Base-by-base conservation (phyloP, 2,329 filamentous ascomycete species). In the Scytalidium lignicola region DNA sequence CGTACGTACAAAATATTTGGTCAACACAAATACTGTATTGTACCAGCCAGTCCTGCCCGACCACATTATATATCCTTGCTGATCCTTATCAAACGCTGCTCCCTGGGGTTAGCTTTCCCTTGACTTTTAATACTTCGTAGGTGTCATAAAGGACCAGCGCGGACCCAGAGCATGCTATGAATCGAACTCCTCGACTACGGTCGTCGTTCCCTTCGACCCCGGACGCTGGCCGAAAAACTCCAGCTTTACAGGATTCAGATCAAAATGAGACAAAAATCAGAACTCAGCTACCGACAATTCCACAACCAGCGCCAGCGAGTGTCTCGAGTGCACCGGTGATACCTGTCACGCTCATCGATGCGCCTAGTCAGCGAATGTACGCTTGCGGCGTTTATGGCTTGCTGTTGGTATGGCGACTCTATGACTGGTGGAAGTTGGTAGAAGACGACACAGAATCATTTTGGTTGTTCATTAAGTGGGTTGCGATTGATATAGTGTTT, bases 391-490 rank as follows among this genome's bases (percentile, higher is more conserved):
- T 95, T 56, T 97, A 95, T 66, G 67, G 84, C 40, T 74, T 79
- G 26, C 71, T 99, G 20, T 78, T 88, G 68, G 83, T 83, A 52
- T 97, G 89, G 85, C 85, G 90, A 61, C 70, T 93, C 28, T 96
- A 90, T 67, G 90, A 99, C 71, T 95, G 88, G 74, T 81, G 83
- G 56, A 81, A 80, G 50, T 71, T 92, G 54, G 77, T 90, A 37
- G 85, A 91, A 50, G 87, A 92, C 55, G 88, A 95, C 55, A 81
- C 88, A 51, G 85, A 90, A 61, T 95, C 91, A n/a, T 85, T 93
- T 53, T 87, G 83, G 79, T 78, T 92, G 44, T 96, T 96, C 64
- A 72, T 95, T 62, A 99, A 97, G 78, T 99, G 93, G 93, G 80
- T 88, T 54, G 76, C 83, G 50, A 80, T 99, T 55, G 93, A 99